phyloP scores from a whole-genome alignment of 495 filamentous ascomycete species.

The Penicillium daleae region DNA sequence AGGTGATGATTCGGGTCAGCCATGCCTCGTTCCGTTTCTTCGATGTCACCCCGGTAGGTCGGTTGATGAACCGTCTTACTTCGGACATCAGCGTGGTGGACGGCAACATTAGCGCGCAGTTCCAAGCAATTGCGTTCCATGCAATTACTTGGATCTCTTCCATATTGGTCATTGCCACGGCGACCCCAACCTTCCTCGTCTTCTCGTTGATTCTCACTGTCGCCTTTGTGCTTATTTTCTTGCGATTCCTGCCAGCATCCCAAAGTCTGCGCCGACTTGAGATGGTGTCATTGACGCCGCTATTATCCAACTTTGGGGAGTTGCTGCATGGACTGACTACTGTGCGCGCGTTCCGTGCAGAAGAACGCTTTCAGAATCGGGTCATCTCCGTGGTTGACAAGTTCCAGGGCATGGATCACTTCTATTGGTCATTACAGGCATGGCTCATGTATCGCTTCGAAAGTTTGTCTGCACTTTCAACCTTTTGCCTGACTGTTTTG shows the following conservation, averaged over 20 bases:
- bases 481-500: slow-evolving; percentile 69
- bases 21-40: slow-evolving; percentile 85
- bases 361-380: slow-evolving; percentile 72
- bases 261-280: slow-evolving; percentile 80
- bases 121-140: slow-evolving; percentile 66
- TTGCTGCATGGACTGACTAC: slow-evolving; percentile 79
- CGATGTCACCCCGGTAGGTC: slow-evolving; percentile 80
- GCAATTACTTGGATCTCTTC: slow-evolving; percentile 71
- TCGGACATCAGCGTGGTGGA: slow-evolving; percentile 84
- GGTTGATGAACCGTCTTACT: slow-evolving; percentile 85
- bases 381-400: slow-evolving; percentile 76
- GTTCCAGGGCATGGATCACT: slow-evolving; percentile 92
- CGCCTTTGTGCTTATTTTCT: slow-evolving; percentile 68
- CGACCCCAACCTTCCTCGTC: slow-evolving; percentile 73
- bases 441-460: slow-evolving; percentile 85
- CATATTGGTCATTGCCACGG: slow-evolving; percentile 71
- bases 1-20: slow-evolving; percentile 69
- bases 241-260: slow-evolving; percentile 76
- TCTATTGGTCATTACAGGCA: slow-evolving; percentile 83
- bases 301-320: slow-evolving; percentile 85
- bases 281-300: slow-evolving; percentile 79
- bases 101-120: slow-evolving; percentile 71
- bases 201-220: slow-evolving; percentile 66
- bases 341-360: slow-evolving; percentile 73
- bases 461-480: slow-evolving; percentile 67